Base-by-base conservation (phyloP, 1,284 basidiomycete species). In the Boletellus deceptivus region DNA sequence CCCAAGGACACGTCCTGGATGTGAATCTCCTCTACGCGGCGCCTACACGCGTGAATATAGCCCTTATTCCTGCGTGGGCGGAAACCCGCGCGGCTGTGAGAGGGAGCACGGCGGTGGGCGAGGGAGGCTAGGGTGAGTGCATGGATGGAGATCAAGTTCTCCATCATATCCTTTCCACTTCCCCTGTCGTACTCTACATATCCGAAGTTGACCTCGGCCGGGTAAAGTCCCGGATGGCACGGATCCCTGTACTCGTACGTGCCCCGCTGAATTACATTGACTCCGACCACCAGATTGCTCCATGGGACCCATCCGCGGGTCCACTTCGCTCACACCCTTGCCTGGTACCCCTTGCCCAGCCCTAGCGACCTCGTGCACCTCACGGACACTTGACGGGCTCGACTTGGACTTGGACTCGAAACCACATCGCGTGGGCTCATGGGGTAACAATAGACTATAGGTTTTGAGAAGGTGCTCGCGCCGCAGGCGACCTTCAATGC, bases 141-240 rank as follows among this genome's bases (percentile, higher is more conserved):
- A 67, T 66, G 64, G 65, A 49, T 20, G 20, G 20, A 4, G 13
- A 52, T 64, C 34, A 69, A 62, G 46, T 37, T 66, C n/a, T n/a
- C n/a, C n/a, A n/a, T n/a, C n/a, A n/a, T n/a, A n/a, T n/a, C n/a
- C n/a, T n/a, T n/a, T n/a, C n/a, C n/a, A n/a, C n/a, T 91, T 78
- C 77, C 2, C 80, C 79, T 49, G 84, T 83, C 1, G 79, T 98
- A 33, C 72, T 99, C 20, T 98, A 98, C 70, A 78, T 98, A 42
- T 91, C 91, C 45, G 98, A 99, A 71, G 84, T 98, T 49, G 97
- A 98, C 93, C 13, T 93, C 0, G 95, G 95, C 0, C 92, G 91
- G 57, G 82, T 76, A 0, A 60, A 62, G 25, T 51, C 67, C 7
- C 82, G 2, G 20, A 20, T 81, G 3, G 76, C 85, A 41, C 82